A percentile compares a stretch with the other conserved stretches of the same genome.
Evolutionary conservation across 2,329 filamentous ascomycete species (phyloP).

Genomic region (Fusarium tjaetaba): DNA sequence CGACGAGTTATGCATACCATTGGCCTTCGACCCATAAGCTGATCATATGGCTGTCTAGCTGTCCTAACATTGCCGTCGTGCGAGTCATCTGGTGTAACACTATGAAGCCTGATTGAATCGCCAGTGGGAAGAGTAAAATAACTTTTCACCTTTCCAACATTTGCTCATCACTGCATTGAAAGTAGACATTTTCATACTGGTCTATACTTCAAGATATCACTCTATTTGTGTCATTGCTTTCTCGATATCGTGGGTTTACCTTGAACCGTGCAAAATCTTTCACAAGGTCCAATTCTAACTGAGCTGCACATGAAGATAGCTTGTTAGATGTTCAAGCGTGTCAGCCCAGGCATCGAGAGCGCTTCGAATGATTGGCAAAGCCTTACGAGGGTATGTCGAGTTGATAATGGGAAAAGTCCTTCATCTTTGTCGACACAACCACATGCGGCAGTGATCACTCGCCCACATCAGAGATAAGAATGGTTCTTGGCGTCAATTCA

Average conservation of each 20-base stretch:
- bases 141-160: background rate
- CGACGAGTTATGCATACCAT: background rate
- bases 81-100: conserved; percentile 7
- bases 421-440: background rate
- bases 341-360: background rate
- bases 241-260: background rate
- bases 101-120: conserved; percentile 6
- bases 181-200: background rate
- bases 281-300: background rate
- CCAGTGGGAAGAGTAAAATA: background rate
- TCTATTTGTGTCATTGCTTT: background rate
- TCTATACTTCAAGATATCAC: conserved; percentile 1
- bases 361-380: background rate
- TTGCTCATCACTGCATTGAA: background rate
- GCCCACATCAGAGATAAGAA: background rate
- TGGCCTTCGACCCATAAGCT: background rate
- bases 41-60: background rate
- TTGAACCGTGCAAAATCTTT: background rate
- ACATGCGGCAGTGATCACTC: background rate
- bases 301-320: background rate
- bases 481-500: background rate
- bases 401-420: background rate
- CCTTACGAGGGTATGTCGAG: background rate
- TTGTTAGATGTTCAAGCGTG: background rate
- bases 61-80: background rate